Evolutionary conservation across 768 basidiomycete species (phyloP).

Genomic region (Termitomyces sp.): DNA sequence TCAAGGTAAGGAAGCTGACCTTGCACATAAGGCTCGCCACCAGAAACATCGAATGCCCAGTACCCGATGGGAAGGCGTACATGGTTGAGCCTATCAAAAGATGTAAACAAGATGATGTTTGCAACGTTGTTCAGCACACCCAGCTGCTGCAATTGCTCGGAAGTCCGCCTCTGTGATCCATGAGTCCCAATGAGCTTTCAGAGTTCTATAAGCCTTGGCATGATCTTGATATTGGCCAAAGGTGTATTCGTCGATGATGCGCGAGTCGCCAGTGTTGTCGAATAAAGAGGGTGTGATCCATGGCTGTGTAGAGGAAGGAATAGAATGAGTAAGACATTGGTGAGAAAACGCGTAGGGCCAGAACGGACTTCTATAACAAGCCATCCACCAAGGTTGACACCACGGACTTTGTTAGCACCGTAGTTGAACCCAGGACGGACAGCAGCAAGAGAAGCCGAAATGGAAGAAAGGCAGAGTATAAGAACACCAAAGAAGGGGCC

Average conservation of each 20-base stretch:
- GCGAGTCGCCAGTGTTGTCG: slow-evolving; percentile 53
- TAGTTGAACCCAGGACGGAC: slow-evolving; percentile 63
- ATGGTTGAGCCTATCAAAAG: slow-evolving; percentile 60
- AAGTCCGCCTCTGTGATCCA: slow-evolving; percentile 87
- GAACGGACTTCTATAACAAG: slow-evolving; percentile 37
- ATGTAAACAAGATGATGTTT: neutral
- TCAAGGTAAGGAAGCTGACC: slow-evolving; percentile 69
- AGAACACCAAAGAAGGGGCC: slow-evolving; percentile 11
- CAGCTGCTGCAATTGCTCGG: slow-evolving; percentile 63
- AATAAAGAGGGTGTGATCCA: slow-evolving; percentile 80
- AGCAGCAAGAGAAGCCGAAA: slow-evolving; percentile 23
- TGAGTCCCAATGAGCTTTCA: slow-evolving; percentile 71
- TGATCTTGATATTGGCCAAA: slow-evolving; percentile 59
- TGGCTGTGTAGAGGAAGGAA: slow-evolving; percentile 32
- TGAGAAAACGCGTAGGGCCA: neutral
- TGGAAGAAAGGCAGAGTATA: slow-evolving; percentile 23
- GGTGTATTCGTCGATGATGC: slow-evolving; percentile 75
- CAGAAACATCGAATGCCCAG: slow-evolving; percentile 83
- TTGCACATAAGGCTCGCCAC: slow-evolving; percentile 73
- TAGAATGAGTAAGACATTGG: slow-evolving; percentile 4
- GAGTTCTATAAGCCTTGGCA: slow-evolving; percentile 37
- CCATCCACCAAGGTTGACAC: slow-evolving; percentile 75
- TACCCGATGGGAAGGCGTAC: slow-evolving; percentile 85
- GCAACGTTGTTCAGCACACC: slow-evolving; percentile 34
- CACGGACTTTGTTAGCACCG: slow-evolving; percentile 67